phyloP scores from a whole-genome alignment of 768 basidiomycete species.

The Austroboletus eburneus region DNA sequence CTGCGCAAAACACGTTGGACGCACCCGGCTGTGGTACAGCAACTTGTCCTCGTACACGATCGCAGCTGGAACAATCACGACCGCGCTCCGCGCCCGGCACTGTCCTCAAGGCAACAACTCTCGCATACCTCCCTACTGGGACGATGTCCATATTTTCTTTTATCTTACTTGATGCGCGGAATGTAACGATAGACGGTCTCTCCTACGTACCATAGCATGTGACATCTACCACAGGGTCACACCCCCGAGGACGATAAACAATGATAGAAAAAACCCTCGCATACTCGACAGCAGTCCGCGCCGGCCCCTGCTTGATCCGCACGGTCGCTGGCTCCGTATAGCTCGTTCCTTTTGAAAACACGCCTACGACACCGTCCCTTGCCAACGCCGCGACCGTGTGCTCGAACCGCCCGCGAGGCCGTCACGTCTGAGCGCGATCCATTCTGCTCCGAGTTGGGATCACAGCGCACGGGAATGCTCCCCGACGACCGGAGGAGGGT shows the following conservation, averaged over 20 bases:
- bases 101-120: too few relatives aligned
- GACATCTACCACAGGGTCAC: too few relatives aligned
- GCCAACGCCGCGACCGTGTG: constrained; percentile 55
- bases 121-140: too few relatives aligned
- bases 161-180: too few relatives aligned
- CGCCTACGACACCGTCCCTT: constrained; percentile 51
- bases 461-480: constrained; percentile 68
- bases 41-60: constrained; percentile 71
- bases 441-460: too few relatives aligned
- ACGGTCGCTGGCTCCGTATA: constrained; percentile 45
- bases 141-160: too few relatives aligned
- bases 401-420: constrained; percentile 41
- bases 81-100: too few relatives aligned
- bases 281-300: constrained; percentile 73
- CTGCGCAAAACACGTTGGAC: constrained; percentile 12
- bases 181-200: too few relatives aligned
- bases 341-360: constrained; percentile 65
- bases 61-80: too few relatives aligned
- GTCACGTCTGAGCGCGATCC: too few relatives aligned
- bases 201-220: too few relatives aligned
- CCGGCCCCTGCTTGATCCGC: constrained; percentile 57
- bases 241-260: constrained; percentile 51
- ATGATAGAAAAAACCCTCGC: constrained; percentile 39
- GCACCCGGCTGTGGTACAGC: constrained; percentile 54
- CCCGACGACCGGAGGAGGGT: constrained; percentile 57